Base-by-base conservation (phyloP, 1,284 basidiomycete genomes). In the Sutorius eximius region DNA sequence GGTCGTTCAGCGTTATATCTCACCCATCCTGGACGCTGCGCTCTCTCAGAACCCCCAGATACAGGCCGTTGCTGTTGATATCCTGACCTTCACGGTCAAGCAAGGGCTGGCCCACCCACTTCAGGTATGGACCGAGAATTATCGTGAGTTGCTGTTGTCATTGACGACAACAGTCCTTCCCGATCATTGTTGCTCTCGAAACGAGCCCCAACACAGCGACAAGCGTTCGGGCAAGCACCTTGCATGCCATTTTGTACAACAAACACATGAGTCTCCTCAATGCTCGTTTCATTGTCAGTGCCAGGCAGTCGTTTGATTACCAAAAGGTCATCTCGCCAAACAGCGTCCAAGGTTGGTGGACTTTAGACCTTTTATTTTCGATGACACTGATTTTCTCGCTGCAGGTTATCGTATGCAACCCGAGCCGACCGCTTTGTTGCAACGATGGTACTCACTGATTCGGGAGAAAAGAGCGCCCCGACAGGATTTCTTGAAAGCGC, bases 81-180 rank as follows among this genome's bases (percentile, higher is more conserved):
- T 99, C 38, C 73, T 99, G 46, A 88, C 83, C 33, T 95, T 96
- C 64, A 95, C 95, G 0, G 85, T 99, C 62, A 92, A 90, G 67
- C 95, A 98, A 73, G 97, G 97, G 1, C 79, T 99, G 38, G 92
- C 93, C 13, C 96, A 99, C 72, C 97, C 97, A 1, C 80, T 98
- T 5, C 87, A 91, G 75, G 89, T 89, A 60, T 60, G 78, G 18
- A 15, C 22, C 18, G 2, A 46, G 24, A 33, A 40, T 5, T 34
- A 32, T 49, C 30, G 18, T 22, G 18, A 10, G 38, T 53, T 20
- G 5, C 10, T 52, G 54, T 51, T 48, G 3, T 22, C 10, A 58
- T 13, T 24, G 0, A 42, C 43, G 20, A 30, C 20, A n/a, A 33
- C 63, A 97, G 86, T 96, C 93, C 40, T 86, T 98, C 63, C 95